A percentile compares a stretch with the other conserved stretches of the same genome.
Evolutionary conservation across 805 yeast species (phyloP).

Genomic region (Ogataea glucozyma): DNA sequence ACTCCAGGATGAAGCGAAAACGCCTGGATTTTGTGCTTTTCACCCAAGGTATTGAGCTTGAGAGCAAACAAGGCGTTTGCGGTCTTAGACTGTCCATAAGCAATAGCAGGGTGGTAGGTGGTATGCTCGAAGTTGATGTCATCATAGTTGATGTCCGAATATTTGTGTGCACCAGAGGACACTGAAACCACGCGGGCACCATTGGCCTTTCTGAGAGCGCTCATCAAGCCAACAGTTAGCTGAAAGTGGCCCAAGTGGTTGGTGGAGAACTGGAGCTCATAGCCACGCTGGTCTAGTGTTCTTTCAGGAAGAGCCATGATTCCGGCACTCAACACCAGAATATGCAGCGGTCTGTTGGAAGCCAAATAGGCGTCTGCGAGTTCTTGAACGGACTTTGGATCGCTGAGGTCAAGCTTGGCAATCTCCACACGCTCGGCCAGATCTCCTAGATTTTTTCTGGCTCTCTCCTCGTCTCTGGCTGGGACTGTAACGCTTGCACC

Average conservation of each 20-base stretch:
- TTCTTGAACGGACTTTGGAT: not conserved
- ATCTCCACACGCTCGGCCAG: conserved; percentile 5
- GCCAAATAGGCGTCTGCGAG: not conserved
- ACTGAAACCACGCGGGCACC: conserved; percentile 7
- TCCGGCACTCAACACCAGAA: conserved; percentile 7
- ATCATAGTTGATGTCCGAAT: conserved; percentile 1
- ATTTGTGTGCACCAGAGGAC: conserved; percentile 3
- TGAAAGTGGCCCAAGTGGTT: conserved; percentile 6
- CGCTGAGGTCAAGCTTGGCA: conserved; percentile 2
- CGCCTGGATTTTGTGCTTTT: not conserved
- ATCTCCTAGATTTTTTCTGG: conserved; percentile 3
- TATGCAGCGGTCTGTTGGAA: conserved; percentile 7
- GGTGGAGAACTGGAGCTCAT: conserved; percentile 6
- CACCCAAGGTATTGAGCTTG: not conserved
- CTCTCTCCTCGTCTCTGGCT: not conserved
- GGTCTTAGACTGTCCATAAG: conserved; percentile 9
- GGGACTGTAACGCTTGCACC: conserved; percentile 9
- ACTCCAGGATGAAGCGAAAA: not conserved
- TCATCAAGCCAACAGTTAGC: not conserved
- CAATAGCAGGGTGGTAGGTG: conserved; percentile 1
- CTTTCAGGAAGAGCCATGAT: conserved; percentile 5
- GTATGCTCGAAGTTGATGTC: conserved; percentile 3
- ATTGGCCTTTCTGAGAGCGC: conserved; percentile 3
- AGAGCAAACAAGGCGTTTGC: conserved; percentile 6
- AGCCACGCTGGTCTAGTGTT: conserved; percentile 1